A percentile compares a stretch with the other conserved stretches of the same genome.
Conservation (phyloP, 1,284 basidiomycete genomes). For the Microbotryum intermedium region DNA sequence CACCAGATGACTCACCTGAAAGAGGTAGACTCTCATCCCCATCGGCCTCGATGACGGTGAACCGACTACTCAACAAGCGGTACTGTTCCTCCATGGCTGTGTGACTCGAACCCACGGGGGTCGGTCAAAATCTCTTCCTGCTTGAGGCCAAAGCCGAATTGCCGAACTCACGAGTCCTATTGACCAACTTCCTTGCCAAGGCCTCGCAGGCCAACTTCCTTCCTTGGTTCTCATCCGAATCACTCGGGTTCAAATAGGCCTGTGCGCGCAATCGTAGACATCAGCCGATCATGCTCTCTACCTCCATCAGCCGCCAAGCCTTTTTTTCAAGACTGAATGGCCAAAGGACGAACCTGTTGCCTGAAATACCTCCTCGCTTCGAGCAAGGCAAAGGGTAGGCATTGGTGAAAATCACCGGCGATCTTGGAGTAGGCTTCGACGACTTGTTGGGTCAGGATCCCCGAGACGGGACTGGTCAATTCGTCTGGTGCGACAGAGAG, state of each 20-base stretch:
- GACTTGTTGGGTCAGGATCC: constrained; percentile 38
- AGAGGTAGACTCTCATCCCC: constrained; percentile 64
- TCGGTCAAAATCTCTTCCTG: constrained; percentile 7
- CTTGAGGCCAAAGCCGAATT: constrained; percentile 4
- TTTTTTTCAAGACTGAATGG: neutral
- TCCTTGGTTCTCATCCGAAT: constrained; percentile 74
- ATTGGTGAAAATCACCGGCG: constrained; percentile 58
- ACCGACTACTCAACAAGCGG: constrained; percentile 48
- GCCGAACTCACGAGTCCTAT: constrained; percentile 42
- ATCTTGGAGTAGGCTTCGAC: constrained; percentile 41
- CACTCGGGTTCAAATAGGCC: constrained; percentile 44
- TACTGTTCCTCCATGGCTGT: constrained; percentile 22
- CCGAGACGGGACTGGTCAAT: constrained; percentile 30
- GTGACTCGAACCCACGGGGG: neutral
- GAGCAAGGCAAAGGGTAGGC: constrained; percentile 46
- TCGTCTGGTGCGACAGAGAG: constrained; percentile 3
- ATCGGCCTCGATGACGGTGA: constrained; percentile 61
- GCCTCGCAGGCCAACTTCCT: constrained; percentile 82
- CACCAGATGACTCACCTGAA: constrained; percentile 46
- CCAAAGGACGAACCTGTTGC: constrained; percentile 10
- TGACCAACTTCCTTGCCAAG: constrained; percentile 75
- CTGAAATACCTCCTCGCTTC: constrained; percentile 28
- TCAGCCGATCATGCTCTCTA: neutral
- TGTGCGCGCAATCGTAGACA: neutral
- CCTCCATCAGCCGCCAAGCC: neutral